Percentiles rank a stretch among this genome's conserved stretches.
Evolutionary conservation across 2,329 filamentous ascomycete species (phyloP).

Genomic region (Taxawa tesnikishii): DNA sequence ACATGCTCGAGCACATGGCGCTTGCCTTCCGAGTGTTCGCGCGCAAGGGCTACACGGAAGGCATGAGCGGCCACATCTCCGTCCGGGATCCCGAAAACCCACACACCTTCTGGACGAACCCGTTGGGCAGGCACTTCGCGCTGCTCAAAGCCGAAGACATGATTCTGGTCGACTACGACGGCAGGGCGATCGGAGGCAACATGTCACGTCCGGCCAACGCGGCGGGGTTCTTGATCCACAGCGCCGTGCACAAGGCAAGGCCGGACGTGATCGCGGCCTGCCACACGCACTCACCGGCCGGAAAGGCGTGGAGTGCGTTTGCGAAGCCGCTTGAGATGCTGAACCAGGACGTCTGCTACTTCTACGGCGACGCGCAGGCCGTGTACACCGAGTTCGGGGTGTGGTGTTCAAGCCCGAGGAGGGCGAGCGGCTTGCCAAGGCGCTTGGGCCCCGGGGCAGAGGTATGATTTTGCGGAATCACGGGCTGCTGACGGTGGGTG

Average conservation of each 20-base stretch:
- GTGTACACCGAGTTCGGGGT: slow-evolving; percentile 44
- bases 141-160: slow-evolving; percentile 53
- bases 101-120: slow-evolving; percentile 58
- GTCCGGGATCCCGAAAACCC: slow-evolving; percentile 53
- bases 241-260: slow-evolving; percentile 54
- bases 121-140: slow-evolving; percentile 51
- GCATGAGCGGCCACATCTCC: slow-evolving; percentile 56
- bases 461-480: slow-evolving; percentile 59
- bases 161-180: slow-evolving; percentile 51
- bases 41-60: slow-evolving; percentile 54
- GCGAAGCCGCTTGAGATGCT: slow-evolving; percentile 56
- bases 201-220: slow-evolving; percentile 48
- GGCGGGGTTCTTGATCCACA: slow-evolving; percentile 59
- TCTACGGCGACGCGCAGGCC: slow-evolving; percentile 51
- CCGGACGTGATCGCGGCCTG: slow-evolving; percentile 55
- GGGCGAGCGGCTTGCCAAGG: slow-evolving; percentile 49
- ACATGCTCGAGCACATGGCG: slow-evolving; percentile 55
- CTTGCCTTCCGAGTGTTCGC: slow-evolving; percentile 55
- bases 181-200: slow-evolving; percentile 53
- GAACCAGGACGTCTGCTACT: slow-evolving; percentile 53
- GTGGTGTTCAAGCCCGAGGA: slow-evolving; percentile 53
- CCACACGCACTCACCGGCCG: slow-evolving; percentile 55
- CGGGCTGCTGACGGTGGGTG: slow-evolving; percentile 57
- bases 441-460: slow-evolving; percentile 49
- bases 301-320: slow-evolving; percentile 57